Percentiles rank a stretch among this genome's conserved stretches.
Conservation (phyloP, 768 basidiomycete species). For the Russula earlei region DNA sequence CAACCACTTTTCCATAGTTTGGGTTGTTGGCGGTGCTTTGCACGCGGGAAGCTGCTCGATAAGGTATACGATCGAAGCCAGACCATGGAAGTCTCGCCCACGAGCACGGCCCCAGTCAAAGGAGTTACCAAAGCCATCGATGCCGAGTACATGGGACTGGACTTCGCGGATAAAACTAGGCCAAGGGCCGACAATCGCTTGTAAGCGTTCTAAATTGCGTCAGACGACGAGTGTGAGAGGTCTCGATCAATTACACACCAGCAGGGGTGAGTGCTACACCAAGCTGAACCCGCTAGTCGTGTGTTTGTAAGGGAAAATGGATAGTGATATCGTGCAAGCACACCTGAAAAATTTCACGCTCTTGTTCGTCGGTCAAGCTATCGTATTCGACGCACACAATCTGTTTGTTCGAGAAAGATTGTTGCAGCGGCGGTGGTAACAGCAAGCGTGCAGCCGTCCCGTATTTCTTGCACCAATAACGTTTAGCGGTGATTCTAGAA, state of each 20-base stretch:
- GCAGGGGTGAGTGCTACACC: conserved; percentile 71
- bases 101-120: conserved; percentile 32
- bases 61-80: conserved; percentile 26
- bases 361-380: conserved; percentile 40
- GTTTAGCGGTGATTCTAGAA: conserved; percentile 27
- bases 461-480: conserved; percentile 19
- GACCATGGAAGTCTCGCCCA: conserved; percentile 30
- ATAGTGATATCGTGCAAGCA: conserved; percentile 14
- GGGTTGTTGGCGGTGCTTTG: conserved; percentile 16
- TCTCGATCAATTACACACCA: conserved; percentile 29
- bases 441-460: conserved; percentile 35
- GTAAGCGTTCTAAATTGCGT: conserved; percentile 46
- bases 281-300: conserved; percentile 56
- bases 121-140: conserved; percentile 26
- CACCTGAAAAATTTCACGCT: conserved; percentile 69
- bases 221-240: background rate
- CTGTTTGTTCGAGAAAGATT: conserved; percentile 62
- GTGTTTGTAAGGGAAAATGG: background rate
- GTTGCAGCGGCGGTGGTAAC: conserved; percentile 33
- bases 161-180: conserved; percentile 51
- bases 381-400: conserved; percentile 67
- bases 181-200: conserved; percentile 51
- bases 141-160: conserved; percentile 36
- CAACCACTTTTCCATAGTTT: conserved; percentile 26
- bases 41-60: conserved; percentile 23